Evolutionary conservation across 805 yeast genomes (phyloP), one percentile per base, ranked within the genome.

Genomic region (Ogataea thermomethanolica): DNA sequence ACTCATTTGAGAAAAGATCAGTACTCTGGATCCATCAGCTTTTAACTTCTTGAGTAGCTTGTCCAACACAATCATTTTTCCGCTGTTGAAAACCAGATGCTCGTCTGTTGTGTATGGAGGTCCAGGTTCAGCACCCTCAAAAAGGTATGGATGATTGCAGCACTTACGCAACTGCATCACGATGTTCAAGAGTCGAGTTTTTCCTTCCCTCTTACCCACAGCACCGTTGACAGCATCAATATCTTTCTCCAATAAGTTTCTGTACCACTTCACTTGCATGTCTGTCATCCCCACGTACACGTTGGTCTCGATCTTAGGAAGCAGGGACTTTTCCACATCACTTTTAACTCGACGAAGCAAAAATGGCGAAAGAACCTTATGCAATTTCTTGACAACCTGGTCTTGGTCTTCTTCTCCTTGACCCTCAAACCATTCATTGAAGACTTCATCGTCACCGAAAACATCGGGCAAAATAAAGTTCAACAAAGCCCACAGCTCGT

Each of bases 101-200:
- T 90, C 97, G 62, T 89, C 97, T 1, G 95, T 91, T 1, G 97
- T 91, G 56, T 73, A 91, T 1, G 98, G 98, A 1, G 98, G 98
- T 8, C 98, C 98, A 0, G 97, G 98, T 62, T 90, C 98, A 1
- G 98, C 99, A n/a, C 99, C 98, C 60, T 91, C 98, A 56, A 93
- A 93, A 39, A 91, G 67, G 62, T 93, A 91, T 0, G 98, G 98
- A 64, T 93, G 99, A 59, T 93, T 91, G 61, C 98, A 91, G 62
- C 98, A 91, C 62, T 91, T 91, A 55, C 98, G 74, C 49, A 91
- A 70, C 64, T 91, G 98, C 98, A 91, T 91, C 10, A 91, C 98
- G 54, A 91, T 91, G 58, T 91, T 91, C 43, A 91, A 71, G 46
- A 93, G 68, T 41, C 98, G 73, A 1, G 97, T 89, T 57, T 91